Evolutionary conservation across 2,329 filamentous ascomycete species (phyloP).

Genomic region (Claviceps pusilla): DNA sequence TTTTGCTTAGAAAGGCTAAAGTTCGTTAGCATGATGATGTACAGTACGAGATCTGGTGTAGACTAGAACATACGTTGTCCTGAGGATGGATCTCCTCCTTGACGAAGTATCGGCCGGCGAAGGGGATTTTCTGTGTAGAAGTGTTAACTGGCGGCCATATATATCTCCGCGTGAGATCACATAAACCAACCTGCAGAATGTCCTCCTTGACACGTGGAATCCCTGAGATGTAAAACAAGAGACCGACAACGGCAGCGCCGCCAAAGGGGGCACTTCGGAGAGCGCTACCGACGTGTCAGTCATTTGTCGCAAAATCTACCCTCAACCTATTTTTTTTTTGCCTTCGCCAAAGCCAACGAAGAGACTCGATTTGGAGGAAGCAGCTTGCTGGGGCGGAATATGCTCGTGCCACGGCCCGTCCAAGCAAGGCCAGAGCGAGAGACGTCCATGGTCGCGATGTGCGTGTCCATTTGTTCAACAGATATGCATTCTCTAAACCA

Average conservation of each 20-base stretch:
- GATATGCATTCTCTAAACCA: background rate
- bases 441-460: background rate
- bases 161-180: background rate
- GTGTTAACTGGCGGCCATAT: background rate
- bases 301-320: background rate
- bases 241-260: slow-evolving; percentile 39
- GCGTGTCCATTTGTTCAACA: background rate
- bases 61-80: slow-evolving; percentile 40
- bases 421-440: background rate
- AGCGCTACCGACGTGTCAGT: slow-evolving; percentile 3
- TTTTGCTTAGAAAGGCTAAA: slow-evolving; percentile 26
- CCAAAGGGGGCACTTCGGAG: slow-evolving; percentile 34
- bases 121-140: slow-evolving; percentile 35
- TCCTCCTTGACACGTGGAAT: slow-evolving; percentile 46
- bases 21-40: slow-evolving; percentile 10
- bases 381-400: background rate
- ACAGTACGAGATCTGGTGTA: background rate
- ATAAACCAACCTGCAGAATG: slow-evolving; percentile 36
- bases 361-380: background rate
- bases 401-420: background rate
- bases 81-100: slow-evolving; percentile 41
- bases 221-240: slow-evolving; percentile 47
- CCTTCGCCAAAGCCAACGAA: too few relatives aligned
- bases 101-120: slow-evolving; percentile 35
- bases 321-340: background rate